Evolutionary conservation across 108 stramenopile species (phyloP), one percentile per base, ranked within the genome.

Genomic region (Thalassiosira profunda): DNA sequence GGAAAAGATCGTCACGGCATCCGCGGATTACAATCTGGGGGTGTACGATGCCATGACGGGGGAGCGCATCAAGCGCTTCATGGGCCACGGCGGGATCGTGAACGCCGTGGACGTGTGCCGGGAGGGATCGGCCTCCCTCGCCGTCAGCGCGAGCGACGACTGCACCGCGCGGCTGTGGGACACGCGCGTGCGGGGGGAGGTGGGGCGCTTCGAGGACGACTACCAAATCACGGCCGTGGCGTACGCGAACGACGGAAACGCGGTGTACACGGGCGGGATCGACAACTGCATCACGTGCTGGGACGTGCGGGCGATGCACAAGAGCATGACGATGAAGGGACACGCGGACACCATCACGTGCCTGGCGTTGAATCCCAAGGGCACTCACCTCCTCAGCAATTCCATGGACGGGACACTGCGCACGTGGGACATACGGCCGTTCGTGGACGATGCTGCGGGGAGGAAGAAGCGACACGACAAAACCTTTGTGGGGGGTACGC

Each of bases 311-410:
- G 73, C 76, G 44, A 86, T 66, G 80, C 56, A 75, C 17, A 81
- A 70, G 62, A 52, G 25, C 31, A 86, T 73, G 70, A 70, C 67
- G 33, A 76, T 96, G 70, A 84, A 87, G 63, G 96, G 91, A 3
- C 96, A 95, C 52, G 55, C 69, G 52, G 92, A 97, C 57, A 93
- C 89, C 11, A 82, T 97, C 43, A 97, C 94, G 12, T 90, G 89
- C 58, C 78, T 91, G 4, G 53, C 85, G 25, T 40, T 88, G 0
- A 79, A 84, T 74, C 91, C 83, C 43, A 75, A 87, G 59, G 84
- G 91, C 15, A 90, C 86, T 11, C 88, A 91, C 42, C 49, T 97
- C 15, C 76, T 97, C 18, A 82, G 85, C 44, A 95, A 97, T 69
- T 74, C 84, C 37, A 96, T 96, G 94, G 96, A 97, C 76, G 61